These are phyloP conservation scores for Dalbergia cultrata DNA, from an alignment of 306 rosid genomes.

Conservation along the genomic window DNA sequence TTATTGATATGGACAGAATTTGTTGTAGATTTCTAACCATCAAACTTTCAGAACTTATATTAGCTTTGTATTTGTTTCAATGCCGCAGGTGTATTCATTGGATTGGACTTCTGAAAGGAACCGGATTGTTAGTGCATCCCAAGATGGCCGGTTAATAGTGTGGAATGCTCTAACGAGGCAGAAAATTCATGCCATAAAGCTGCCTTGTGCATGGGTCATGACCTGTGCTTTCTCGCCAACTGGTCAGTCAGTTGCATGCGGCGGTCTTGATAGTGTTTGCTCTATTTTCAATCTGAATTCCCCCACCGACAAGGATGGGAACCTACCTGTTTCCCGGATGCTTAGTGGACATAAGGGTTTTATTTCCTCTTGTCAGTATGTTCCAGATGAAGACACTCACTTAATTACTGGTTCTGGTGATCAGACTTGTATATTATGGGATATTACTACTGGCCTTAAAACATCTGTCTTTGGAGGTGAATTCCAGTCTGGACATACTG, in stretches of 20 bases:
- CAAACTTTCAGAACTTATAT: constrained; percentile 18
- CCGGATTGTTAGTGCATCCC: constrained; percentile 92
- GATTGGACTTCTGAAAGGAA: constrained; percentile 88
- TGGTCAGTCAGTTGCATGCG: constrained; percentile 87
- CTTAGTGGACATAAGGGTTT: constrained; percentile 91
- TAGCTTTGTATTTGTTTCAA: neutral
- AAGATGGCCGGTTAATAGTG: constrained; percentile 87
- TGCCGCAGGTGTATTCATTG: constrained; percentile 80
- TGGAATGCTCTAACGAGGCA: constrained; percentile 96
- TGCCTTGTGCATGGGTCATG: constrained; percentile 98
- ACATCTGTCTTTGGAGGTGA: constrained; percentile 94
- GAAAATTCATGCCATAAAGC: constrained; percentile 82
- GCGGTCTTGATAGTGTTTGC: constrained; percentile 94
- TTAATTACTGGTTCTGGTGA: constrained; percentile 90
- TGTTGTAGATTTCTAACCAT: neutral
- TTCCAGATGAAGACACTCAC: constrained; percentile 87
- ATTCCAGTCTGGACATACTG: constrained; percentile 90
- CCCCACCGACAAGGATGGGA: constrained; percentile 72
- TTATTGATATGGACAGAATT: neutral
- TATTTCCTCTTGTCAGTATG: constrained; percentile 85
- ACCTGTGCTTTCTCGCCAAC: constrained; percentile 83
- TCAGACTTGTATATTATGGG: constrained; percentile 91
- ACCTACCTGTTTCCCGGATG: constrained; percentile 69
- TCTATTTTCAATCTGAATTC: constrained; percentile 86
- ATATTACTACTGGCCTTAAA: constrained; percentile 84